These are phyloP conservation scores for Stephanodiscus minutulus DNA, from an alignment of 108 stramenopile species.

Conservation along the genomic window DNA sequence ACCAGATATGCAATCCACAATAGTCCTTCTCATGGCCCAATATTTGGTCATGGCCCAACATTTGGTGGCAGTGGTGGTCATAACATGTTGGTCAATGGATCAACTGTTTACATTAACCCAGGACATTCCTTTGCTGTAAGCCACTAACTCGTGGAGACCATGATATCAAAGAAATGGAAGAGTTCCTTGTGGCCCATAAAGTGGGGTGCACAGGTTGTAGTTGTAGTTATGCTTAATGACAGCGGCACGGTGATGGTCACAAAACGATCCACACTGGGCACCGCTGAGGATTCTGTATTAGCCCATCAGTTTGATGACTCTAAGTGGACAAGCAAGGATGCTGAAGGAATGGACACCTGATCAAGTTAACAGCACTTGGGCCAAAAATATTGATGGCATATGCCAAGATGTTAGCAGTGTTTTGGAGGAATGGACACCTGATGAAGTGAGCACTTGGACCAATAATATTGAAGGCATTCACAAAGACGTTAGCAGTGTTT, in stretches of 20 bases:
- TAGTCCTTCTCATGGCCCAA: background rate
- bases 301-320: constrained; percentile 16
- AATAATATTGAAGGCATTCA: constrained; percentile 21
- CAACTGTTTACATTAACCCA: background rate
- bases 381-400: too few species aligned
- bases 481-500: constrained; percentile 18
- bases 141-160: background rate
- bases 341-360: too few species aligned
- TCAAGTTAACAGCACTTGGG: too few species aligned
- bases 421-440: constrained; percentile 21
- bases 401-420: too few species aligned
- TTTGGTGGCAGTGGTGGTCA: background rate
- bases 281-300: constrained; percentile 31
- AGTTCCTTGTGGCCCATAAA: too few species aligned
- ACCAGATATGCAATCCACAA: constrained; percentile 7
- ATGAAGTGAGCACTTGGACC: constrained; percentile 26
- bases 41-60: too few species aligned
- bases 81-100: constrained; percentile 18
- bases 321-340: constrained; percentile 21
- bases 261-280: constrained; percentile 23
- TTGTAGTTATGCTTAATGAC: too few species aligned
- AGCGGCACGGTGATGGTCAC: constrained; percentile 43
- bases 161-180: constrained; percentile 26
- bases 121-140: constrained; percentile 2
- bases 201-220: too few species aligned